phyloP scores from a whole-genome alignment of 768 basidiomycete species.

The Lactarius sanguifluus region DNA sequence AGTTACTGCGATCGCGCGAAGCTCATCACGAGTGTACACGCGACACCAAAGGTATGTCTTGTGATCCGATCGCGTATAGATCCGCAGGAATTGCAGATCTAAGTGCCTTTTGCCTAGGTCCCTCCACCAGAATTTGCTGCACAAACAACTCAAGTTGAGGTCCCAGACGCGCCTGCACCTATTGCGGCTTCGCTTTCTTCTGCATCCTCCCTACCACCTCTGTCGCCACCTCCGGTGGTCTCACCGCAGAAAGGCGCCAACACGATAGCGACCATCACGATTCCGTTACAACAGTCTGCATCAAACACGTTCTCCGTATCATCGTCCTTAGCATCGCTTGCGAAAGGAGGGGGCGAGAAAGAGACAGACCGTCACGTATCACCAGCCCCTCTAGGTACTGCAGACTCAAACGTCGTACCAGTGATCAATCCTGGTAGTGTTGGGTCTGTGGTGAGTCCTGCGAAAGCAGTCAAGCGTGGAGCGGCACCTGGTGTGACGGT shows the following conservation, averaged over 20 bases:
- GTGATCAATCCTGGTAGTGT: slow-evolving; percentile 11
- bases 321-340: slow-evolving; percentile 37
- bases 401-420: slow-evolving; percentile 61
- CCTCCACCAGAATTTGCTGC: slow-evolving; percentile 65
- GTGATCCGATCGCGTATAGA: not conserved
- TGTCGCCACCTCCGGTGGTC: slow-evolving; percentile 36
- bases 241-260: slow-evolving; percentile 31
- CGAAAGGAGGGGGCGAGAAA: slow-evolving; percentile 31
- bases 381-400: slow-evolving; percentile 67
- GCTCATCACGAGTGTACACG: slow-evolving; percentile 90
- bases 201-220: slow-evolving; percentile 35
- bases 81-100: not conserved
- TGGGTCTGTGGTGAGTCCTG: slow-evolving; percentile 37
- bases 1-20: slow-evolving; percentile 84
- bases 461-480: slow-evolving; percentile 70
- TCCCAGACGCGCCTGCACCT: slow-evolving; percentile 34
- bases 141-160: slow-evolving; percentile 34
- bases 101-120: slow-evolving; percentile 29
- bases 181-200: slow-evolving; percentile 35
- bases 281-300: slow-evolving; percentile 42
- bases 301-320: slow-evolving; percentile 43
- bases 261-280: slow-evolving; percentile 36
- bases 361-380: slow-evolving; percentile 63
- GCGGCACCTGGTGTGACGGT: slow-evolving; percentile 51
- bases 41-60: slow-evolving; percentile 64